Evolutionary conservation across 2,329 filamentous ascomycete genomes (phyloP).

Genomic region (Botrytis cinerea): DNA sequence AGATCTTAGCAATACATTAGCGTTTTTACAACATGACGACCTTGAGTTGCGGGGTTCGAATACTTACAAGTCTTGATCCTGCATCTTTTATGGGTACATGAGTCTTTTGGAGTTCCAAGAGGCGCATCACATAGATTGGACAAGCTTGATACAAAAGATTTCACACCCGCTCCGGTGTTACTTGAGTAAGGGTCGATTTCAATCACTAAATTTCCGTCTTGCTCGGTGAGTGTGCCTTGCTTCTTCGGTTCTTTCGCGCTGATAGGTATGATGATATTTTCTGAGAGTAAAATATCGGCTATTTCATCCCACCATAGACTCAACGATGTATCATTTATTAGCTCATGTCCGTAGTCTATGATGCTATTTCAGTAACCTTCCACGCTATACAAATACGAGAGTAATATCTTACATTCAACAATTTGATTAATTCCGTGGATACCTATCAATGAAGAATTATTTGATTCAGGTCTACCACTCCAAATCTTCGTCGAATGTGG

Average conservation of each 20-base stretch:
- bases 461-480: background rate
- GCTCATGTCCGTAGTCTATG: background rate
- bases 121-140: background rate
- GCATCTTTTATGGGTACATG: background rate
- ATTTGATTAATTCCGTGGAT: background rate
- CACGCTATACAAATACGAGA: background rate
- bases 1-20: background rate
- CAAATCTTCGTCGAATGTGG: background rate
- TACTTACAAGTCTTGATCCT: background rate
- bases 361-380: background rate
- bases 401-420: background rate
- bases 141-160: background rate
- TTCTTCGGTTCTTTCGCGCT: background rate
- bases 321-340: background rate
- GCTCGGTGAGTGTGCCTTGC: background rate
- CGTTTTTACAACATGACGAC: background rate
- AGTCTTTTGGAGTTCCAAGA: background rate
- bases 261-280: background rate
- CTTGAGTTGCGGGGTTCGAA: background rate
- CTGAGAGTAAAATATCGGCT: background rate
- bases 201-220: background rate
- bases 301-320: slow-evolving; percentile 5
- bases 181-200: background rate
- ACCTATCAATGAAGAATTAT: background rate
- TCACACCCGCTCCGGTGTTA: background rate